phyloP scores from a whole-genome alignment of 2,329 filamentous ascomycete species.

The Fusarium sp. region DNA sequence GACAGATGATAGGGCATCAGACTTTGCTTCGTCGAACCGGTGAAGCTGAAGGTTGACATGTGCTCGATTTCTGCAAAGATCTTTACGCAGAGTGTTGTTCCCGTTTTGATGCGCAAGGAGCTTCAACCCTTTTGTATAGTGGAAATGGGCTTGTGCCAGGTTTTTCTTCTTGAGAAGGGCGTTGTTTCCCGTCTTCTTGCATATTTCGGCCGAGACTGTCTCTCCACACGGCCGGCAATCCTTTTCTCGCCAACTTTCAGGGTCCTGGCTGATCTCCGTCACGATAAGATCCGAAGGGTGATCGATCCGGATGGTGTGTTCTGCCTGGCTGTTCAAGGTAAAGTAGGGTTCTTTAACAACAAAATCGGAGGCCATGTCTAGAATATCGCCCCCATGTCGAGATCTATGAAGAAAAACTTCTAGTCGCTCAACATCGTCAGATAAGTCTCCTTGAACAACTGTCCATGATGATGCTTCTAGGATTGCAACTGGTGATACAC shows the following conservation, averaged over 20 bases:
- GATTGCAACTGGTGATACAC: constrained; percentile 47
- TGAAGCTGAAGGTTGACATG: constrained; percentile 51
- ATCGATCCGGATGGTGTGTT: constrained; percentile 56
- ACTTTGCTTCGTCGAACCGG: constrained; percentile 50
- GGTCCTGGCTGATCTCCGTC: constrained; percentile 13
- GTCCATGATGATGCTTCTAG: constrained; percentile 49
- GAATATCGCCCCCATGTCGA: constrained; percentile 49
- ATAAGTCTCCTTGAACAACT: constrained; percentile 47
- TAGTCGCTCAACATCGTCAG: constrained; percentile 47
- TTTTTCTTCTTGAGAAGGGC: constrained; percentile 44
- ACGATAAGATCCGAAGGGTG: constrained; percentile 52
- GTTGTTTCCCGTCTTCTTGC: constrained; percentile 50
- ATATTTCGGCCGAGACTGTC: constrained; percentile 22
- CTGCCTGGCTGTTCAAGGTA: constrained; percentile 57
- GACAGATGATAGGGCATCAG: constrained; percentile 51
- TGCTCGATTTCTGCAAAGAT: constrained; percentile 52
- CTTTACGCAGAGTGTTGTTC: constrained; percentile 43
- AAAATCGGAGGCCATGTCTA: constrained; percentile 53
- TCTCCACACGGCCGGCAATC: rapidly evolving
- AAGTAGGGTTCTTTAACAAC: constrained; percentile 65
- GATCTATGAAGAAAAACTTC: constrained; percentile 54
- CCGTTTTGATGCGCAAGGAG: background rate
- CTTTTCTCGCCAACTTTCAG: constrained; percentile 38
- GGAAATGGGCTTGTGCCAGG: constrained; percentile 37
- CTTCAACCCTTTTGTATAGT: constrained; percentile 49